Percentiles rank a stretch among this genome's conserved stretches.
Evolutionary conservation across 106 monocot genomes (phyloP).

Genomic region (Cymbidium sinense): DNA sequence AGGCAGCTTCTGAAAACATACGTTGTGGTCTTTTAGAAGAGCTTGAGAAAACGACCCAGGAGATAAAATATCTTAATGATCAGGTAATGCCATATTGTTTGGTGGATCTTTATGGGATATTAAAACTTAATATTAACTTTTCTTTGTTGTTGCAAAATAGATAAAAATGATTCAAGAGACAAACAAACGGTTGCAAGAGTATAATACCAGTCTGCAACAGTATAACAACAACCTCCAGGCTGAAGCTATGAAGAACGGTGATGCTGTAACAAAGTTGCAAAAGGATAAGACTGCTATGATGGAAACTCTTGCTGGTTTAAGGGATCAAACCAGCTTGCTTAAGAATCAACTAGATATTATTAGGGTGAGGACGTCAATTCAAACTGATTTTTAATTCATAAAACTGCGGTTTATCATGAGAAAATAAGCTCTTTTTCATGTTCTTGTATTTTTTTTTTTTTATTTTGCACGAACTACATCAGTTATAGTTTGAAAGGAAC

Average conservation of each 20-base stretch:
- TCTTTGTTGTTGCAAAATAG: conserved; percentile 24
- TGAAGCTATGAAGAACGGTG: conserved; percentile 43
- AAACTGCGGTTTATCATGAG: neutral
- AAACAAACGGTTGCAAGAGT: conserved; percentile 72
- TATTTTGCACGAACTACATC: neutral
- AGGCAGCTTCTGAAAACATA: conserved; percentile 32
- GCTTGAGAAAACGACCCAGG: conserved; percentile 45
- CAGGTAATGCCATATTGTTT: conserved; percentile 35
- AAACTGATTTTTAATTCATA: neutral
- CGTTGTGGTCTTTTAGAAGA: conserved; percentile 37
- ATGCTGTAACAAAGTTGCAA: conserved; percentile 50
- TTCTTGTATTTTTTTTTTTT: neutral
- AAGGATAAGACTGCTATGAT: conserved; percentile 75
- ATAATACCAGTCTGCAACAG: conserved; percentile 83
- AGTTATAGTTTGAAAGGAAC: neutral
- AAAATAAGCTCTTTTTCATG: neutral
- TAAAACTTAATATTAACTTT: neutral
- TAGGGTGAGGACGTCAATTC: conserved; percentile 54
- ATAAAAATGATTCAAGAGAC: conserved; percentile 70
- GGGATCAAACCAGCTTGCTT: conserved; percentile 44
- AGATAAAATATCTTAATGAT: conserved; percentile 32
- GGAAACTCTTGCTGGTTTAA: conserved; percentile 49
- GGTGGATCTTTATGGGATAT: neutral
- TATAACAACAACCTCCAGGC: conserved; percentile 85
- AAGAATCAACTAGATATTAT: conserved; percentile 57